Percentiles rank a stretch among this genome's conserved stretches.
Evolutionary conservation across 306 rosid genomes (phyloP).

Genomic region (Trifolium dubium): DNA sequence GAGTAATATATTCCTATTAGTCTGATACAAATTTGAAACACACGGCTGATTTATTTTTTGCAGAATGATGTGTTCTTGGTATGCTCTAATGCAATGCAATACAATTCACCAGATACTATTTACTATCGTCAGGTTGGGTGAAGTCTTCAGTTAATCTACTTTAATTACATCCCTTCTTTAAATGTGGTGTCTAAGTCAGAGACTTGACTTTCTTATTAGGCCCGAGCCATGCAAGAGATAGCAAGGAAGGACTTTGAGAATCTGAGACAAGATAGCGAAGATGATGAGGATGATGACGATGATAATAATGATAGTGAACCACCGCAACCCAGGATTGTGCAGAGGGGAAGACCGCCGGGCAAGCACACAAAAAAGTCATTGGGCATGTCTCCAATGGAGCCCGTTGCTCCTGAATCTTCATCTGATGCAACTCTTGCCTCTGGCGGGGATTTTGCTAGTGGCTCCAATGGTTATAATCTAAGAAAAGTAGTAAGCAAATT

Average conservation of each 20-base stretch:
- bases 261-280: constrained; percentile 82
- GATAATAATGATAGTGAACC: constrained; percentile 69
- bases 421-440: constrained; percentile 71
- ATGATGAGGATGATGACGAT: constrained; percentile 49
- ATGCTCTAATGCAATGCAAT: constrained; percentile 94
- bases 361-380: constrained; percentile 61
- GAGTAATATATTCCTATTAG: constrained; percentile 3
- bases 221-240: constrained; percentile 86
- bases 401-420: constrained; percentile 57
- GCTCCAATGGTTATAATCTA: constrained; percentile 69
- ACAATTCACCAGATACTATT: constrained; percentile 78
- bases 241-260: constrained; percentile 88
- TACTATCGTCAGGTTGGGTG: constrained; percentile 83
- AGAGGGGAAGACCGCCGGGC: constrained; percentile 95
- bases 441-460: constrained; percentile 64
- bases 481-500: constrained; percentile 63
- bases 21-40: constrained; percentile 32
- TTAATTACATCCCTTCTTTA: constrained; percentile 7
- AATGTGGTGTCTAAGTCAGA: constrained; percentile 27
- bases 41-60: constrained; percentile 47
- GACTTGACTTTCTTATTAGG: constrained; percentile 53
- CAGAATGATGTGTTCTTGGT: constrained; percentile 86
- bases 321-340: constrained; percentile 63
- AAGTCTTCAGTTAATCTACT: constrained; percentile 30
- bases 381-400: constrained; percentile 57